These are phyloP conservation scores for Chaetomiaceae sp. DNA, from an alignment of 2,329 filamentous ascomycete species.

Conservation along the genomic window DNA sequence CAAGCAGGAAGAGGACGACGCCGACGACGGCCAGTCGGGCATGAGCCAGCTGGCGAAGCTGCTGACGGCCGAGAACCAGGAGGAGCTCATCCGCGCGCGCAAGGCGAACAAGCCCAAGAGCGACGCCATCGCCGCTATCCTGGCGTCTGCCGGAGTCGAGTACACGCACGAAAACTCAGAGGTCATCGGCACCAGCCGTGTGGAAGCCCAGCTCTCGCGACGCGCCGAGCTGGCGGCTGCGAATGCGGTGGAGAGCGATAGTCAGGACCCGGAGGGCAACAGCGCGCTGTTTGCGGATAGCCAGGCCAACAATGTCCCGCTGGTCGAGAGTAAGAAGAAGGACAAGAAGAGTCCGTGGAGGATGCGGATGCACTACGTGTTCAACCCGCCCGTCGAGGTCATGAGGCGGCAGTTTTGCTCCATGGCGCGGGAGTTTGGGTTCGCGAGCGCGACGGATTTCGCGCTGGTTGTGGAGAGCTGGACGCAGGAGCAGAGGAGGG, in stretches of 20 bases:
- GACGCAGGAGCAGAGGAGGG: slow-evolving; percentile 76
- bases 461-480: slow-evolving; percentile 85
- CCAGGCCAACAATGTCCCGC: slow-evolving; percentile 29
- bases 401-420: slow-evolving; percentile 80
- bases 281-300: slow-evolving; percentile 56
- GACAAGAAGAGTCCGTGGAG: slow-evolving; percentile 21
- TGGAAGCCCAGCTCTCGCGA: slow-evolving; percentile 81
- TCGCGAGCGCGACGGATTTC: slow-evolving; percentile 73
- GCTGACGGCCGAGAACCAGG: slow-evolving; percentile 44
- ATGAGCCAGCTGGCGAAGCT: slow-evolving; percentile 69
- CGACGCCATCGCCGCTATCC: slow-evolving; percentile 83
- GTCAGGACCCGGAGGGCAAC: slow-evolving; percentile 34
- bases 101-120: slow-evolving; percentile 41
- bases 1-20: slow-evolving; percentile 42
- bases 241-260: slow-evolving; percentile 35
- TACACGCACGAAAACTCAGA: slow-evolving; percentile 97
- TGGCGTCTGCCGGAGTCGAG: slow-evolving; percentile 81
- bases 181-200: slow-evolving; percentile 84
- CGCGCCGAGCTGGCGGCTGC: slow-evolving; percentile 62
- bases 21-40: slow-evolving; percentile 58
- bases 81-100: slow-evolving; percentile 33
- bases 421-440: slow-evolving; percentile 79
- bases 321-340: neutral
- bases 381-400: slow-evolving; percentile 70
- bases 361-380: slow-evolving; percentile 46